Evolutionary conservation across 2,329 filamentous ascomycete genomes (phyloP).

Genomic region (Colletotrichum noveboracense): DNA sequence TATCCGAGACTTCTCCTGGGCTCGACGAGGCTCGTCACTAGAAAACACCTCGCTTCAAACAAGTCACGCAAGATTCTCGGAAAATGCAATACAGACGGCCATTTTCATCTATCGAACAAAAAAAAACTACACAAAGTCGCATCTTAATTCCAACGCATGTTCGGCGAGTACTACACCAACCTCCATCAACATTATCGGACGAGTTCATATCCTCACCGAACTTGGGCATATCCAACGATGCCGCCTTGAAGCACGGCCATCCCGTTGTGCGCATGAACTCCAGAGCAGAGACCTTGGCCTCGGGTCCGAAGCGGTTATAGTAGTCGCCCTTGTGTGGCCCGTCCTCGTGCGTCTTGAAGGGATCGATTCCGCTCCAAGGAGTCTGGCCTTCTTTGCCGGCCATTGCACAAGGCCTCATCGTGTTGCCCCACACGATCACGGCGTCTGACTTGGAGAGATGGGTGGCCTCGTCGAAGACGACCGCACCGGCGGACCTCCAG

Average conservation of each 20-base stretch:
- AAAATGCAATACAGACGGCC: fast-evolving
- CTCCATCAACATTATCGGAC: neutral
- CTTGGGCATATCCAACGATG: neutral
- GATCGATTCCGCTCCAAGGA: neutral
- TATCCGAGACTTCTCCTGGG: neutral
- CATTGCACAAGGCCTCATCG: neutral
- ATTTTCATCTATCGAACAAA: neutral
- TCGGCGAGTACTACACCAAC: neutral
- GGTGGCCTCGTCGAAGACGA: neutral
- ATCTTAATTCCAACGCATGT: neutral
- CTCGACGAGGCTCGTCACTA: neutral
- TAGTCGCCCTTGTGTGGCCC: neutral
- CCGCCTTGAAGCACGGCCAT: neutral
- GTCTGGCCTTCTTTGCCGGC: neutral
- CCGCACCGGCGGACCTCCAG: neutral
- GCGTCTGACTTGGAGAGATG: neutral
- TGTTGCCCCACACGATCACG: neutral
- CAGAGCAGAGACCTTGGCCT: neutral
- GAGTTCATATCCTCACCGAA: neutral
- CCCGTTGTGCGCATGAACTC: neutral
- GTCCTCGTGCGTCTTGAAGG: neutral
- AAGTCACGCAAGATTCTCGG: neutral
- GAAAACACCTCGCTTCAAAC: neutral
- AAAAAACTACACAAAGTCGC: neutral
- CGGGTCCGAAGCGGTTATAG: neutral